phyloP scores from a whole-genome alignment of 2,329 filamentous ascomycete genomes.

The Verticillium isaacii region DNA sequence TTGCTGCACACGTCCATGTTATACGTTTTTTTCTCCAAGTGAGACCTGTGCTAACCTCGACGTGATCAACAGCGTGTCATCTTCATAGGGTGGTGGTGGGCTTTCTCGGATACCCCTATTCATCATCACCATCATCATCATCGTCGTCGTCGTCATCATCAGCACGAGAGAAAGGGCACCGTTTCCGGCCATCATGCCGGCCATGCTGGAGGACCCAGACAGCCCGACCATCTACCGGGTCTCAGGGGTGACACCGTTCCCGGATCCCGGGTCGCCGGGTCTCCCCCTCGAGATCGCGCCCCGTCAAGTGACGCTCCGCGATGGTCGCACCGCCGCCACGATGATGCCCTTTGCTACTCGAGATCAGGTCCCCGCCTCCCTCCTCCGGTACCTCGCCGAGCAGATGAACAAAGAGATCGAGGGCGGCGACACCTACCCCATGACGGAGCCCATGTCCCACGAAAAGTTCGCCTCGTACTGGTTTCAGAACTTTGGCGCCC shows the following conservation, averaged over 20 bases:
- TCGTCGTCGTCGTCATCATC: too few species aligned
- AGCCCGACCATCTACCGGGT: constrained; percentile 66
- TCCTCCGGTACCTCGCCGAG: constrained; percentile 74
- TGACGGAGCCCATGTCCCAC: constrained; percentile 71
- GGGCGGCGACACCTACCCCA: constrained; percentile 87
- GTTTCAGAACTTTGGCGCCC: constrained; percentile 85
- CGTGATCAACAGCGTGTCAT: neutral
- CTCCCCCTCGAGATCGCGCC: constrained; percentile 66
- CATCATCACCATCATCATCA: neutral
- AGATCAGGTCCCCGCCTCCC: constrained; percentile 67
- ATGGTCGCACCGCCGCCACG: constrained; percentile 78
- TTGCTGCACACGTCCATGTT: neutral
- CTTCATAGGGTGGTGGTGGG: neutral
- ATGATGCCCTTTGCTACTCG: constrained; percentile 78
- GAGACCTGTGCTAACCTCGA: neutral
- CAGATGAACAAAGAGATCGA: constrained; percentile 89
- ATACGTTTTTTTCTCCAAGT: neutral
- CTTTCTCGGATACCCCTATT: neutral
- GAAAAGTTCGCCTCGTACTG: constrained; percentile 77
- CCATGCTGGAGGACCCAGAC: constrained; percentile 72
- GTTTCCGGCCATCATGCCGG: constrained; percentile 54
- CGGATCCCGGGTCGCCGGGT: constrained; percentile 51
- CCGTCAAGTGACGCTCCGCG: constrained; percentile 75
- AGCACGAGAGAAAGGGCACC: neutral
- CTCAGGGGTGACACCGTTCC: constrained; percentile 62